Conservation (phyloP, 768 basidiomycete species). For the Lepiota venenata region DNA sequence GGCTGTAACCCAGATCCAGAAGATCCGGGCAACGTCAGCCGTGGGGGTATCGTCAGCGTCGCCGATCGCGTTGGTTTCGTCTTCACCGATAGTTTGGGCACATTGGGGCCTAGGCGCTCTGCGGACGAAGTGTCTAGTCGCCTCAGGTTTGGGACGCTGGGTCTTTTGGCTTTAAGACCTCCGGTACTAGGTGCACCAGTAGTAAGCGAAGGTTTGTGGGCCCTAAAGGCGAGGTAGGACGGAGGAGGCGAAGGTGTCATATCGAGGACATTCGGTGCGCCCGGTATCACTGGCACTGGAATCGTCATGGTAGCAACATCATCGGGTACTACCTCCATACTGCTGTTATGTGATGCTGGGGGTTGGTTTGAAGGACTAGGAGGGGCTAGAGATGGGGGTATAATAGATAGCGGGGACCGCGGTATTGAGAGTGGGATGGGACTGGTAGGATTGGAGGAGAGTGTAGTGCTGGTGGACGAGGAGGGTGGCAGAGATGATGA, state of each 20-base stretch:
- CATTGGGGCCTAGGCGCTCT: conserved; percentile 41
- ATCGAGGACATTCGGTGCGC: conserved; percentile 30
- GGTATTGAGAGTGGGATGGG: conserved; percentile 23
- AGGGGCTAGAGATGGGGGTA: conserved; percentile 45
- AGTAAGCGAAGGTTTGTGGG: conserved; percentile 39
- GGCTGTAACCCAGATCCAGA: conserved; percentile 18
- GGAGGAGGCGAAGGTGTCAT: conserved; percentile 64
- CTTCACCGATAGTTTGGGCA: conserved; percentile 60
- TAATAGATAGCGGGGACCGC: conserved; percentile 52
- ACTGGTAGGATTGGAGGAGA: conserved; percentile 15
- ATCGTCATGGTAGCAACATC: conserved; percentile 7
- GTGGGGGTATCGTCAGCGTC: conserved; percentile 53
- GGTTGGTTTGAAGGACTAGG: conserved; percentile 21
- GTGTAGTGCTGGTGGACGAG: conserved; percentile 27
- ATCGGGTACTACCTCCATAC: conserved; percentile 11
- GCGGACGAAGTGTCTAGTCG: conserved; percentile 58
- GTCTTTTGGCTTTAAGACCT: conserved; percentile 18
- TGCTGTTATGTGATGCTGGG: conserved; percentile 13
- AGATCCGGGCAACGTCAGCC: conserved; percentile 27
- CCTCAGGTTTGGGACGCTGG: conserved; percentile 61
- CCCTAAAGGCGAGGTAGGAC: conserved; percentile 53
- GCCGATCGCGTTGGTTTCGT: conserved; percentile 56
- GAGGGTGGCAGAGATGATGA: conserved; percentile 22
- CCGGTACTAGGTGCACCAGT: conserved; percentile 28
- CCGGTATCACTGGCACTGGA: conserved; percentile 7